Evolutionary conservation across 2,329 filamentous ascomycete species (phyloP), one percentile per base, ranked within the genome.

Genomic region (Neodidymelliopsis sp.): DNA sequence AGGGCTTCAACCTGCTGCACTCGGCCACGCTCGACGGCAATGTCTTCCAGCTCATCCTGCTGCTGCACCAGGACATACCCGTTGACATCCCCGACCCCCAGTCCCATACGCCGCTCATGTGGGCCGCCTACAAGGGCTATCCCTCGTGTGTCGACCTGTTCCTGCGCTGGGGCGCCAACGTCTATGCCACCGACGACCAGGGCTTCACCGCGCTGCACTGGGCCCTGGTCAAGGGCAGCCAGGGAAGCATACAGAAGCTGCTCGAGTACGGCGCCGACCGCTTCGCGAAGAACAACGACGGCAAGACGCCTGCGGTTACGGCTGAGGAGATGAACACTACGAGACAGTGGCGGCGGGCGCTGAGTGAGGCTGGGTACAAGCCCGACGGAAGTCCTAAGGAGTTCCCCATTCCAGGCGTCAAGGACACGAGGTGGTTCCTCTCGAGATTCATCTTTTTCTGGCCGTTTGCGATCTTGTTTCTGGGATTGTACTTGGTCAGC

Each of bases 21-120:
- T 91, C 96, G 53, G 94, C 93, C 34, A 97, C 93, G 0, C 95
- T 99, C 69, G 95, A 97, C 72, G 94, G 94, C 60, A 97, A 97
- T 71, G 89, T 95, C 15, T 88, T 95, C 59, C 83, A 97, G 49
- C 82, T 99, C 20, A 86, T 92, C 38, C 83, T 99, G 1, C 84
- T 99, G 6, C 82, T 99, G 18, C 94, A 99, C 75, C 92, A 97
- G 69, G 91, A 94, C 67, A 94, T 99, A 52, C 90, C 91, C 12
- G 91, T 99, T 54, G 94, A 99, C 70, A 89, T 94, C 5, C 81
- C 88, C 42, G 94, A 99, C 74, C 84, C 85, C 39, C 93, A 91
- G 69, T 91, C 92, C 5, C 95, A 99, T 74, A 97, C 94, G 1
- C 88, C 88, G 53, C 81, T 99, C 53, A 99, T 99, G 94, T 99